Evolutionary conservation across 2,329 filamentous ascomycete species (phyloP).

Genomic region (Hansfordia pulvinata): DNA sequence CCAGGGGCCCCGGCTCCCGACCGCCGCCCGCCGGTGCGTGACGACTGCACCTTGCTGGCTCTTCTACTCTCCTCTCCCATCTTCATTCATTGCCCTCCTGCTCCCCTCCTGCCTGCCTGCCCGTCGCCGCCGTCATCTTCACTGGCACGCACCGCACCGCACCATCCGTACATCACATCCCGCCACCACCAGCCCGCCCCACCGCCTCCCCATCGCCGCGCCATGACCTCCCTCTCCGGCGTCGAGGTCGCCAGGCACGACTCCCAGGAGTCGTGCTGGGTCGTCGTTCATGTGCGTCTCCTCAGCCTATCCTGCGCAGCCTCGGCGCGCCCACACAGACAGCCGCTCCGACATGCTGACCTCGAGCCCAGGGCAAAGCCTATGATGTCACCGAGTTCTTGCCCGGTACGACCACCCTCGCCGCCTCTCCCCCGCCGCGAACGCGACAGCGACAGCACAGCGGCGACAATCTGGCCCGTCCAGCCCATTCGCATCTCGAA

Average conservation of each 20-base stretch:
- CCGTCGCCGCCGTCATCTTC: too few species aligned
- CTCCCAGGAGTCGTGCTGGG: slow-evolving; percentile 76
- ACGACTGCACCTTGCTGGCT: too few species aligned
- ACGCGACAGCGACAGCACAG: neutral
- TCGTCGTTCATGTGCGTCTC: slow-evolving; percentile 59
- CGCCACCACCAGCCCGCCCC: slow-evolving; percentile 2
- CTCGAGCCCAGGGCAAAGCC: slow-evolving; percentile 47
- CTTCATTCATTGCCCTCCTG: neutral
- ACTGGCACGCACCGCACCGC: too few species aligned
- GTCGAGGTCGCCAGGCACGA: slow-evolving; percentile 56
- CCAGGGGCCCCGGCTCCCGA: too few species aligned
- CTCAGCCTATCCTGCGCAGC: neutral
- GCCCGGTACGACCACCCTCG: slow-evolving; percentile 38
- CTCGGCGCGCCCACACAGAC: neutral
- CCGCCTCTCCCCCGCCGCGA: neutral
- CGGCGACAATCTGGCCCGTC: too few species aligned
- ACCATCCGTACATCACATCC: neutral
- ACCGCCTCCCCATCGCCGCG: neutral
- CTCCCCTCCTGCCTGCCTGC: too few species aligned
- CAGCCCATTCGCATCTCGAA: slow-evolving; percentile 1
- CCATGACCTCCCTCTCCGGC: slow-evolving; percentile 31
- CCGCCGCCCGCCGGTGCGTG: too few species aligned
- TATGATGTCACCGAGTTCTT: slow-evolving; percentile 87
- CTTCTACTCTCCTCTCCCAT: neutral
- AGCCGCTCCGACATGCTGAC: slow-evolving; percentile 5